Evolutionary conservation across 2,329 filamentous ascomycete genomes (phyloP).

Genomic region (Nigrospora oryzae): DNA sequence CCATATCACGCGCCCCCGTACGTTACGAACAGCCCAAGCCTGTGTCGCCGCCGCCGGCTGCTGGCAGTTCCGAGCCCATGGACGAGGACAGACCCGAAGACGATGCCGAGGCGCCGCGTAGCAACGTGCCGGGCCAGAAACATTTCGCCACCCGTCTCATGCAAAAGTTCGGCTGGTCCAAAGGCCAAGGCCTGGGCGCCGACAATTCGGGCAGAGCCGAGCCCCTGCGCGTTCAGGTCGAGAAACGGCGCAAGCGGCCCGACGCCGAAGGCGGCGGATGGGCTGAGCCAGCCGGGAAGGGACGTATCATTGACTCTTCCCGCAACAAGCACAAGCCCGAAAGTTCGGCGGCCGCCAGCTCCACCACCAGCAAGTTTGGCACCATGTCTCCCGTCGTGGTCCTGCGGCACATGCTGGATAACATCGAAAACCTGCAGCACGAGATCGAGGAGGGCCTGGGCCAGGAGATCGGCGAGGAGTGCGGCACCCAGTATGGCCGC

Average conservation of each 20-base stretch:
- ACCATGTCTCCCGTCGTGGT: constrained; percentile 76
- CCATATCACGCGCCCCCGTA: constrained; percentile 71
- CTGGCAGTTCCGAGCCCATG: constrained; percentile 26
- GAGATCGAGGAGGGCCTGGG: constrained; percentile 71
- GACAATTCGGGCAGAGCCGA: constrained; percentile 75
- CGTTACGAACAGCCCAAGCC: constrained; percentile 54
- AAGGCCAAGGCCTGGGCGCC: constrained; percentile 80
- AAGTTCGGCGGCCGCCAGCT: constrained; percentile 11
- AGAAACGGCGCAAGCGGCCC: constrained; percentile 72
- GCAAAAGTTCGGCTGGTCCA: constrained; percentile 88
- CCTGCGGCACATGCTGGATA: constrained; percentile 76
- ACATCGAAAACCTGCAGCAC: constrained; percentile 64
- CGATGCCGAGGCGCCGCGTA: constrained; percentile 34
- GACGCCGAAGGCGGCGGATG: constrained; percentile 75
- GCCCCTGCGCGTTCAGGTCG: constrained; percentile 73
- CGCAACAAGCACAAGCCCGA: constrained; percentile 13
- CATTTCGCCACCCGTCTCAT: constrained; percentile 84
- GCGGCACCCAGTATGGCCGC: constrained; percentile 78
- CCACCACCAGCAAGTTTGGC: constrained; percentile 48
- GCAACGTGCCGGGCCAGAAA: constrained; percentile 67
- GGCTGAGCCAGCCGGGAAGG: constrained; percentile 58
- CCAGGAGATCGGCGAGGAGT: constrained; percentile 94
- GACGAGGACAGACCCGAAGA: constrained; percentile 22
- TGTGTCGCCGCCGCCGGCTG: constrained; percentile 34
- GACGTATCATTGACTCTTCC: constrained; percentile 66